phyloP scores from a whole-genome alignment of 306 rosid genomes.

The Corylus heterophylla region DNA sequence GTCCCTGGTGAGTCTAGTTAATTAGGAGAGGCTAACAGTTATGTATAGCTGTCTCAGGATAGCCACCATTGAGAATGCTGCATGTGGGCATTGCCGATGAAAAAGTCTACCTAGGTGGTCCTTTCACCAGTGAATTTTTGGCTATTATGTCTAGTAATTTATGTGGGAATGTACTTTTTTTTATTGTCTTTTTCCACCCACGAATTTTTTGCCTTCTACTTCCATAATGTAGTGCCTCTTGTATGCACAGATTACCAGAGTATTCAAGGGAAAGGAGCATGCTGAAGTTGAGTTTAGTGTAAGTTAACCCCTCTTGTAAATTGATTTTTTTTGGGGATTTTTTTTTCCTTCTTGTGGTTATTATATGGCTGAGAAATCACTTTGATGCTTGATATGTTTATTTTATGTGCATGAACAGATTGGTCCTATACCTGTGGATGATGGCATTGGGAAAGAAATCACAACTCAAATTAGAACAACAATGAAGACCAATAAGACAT shows the following conservation, averaged over 20 bases:
- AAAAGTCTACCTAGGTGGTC: not conserved
- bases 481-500: conserved; percentile 68
- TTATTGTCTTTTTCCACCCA: not conserved
- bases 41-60: not conserved
- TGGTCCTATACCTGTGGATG: conserved; percentile 87
- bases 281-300: conserved; percentile 92
- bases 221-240: conserved; percentile 2
- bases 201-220: not conserved
- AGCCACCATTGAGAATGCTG: not conserved
- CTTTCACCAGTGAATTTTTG: not conserved
- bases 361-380: not conserved
- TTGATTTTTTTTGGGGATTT: not conserved
- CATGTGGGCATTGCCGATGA: not conserved
- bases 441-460: conserved; percentile 84
- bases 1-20: not conserved
- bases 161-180: not conserved
- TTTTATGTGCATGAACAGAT: conserved; percentile 43
- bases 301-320: conserved; percentile 29
- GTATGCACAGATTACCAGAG: conserved; percentile 65
- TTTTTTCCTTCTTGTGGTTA: not conserved
- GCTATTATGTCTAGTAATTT: not conserved
- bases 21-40: not conserved
- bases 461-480: conserved; percentile 60
- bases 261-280: conserved; percentile 82
- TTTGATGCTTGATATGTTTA: not conserved